Percentiles rank a stretch among this genome's conserved stretches.
Evolutionary conservation across 805 yeast species (phyloP).

Genomic region (Yamadazyma sp.): DNA sequence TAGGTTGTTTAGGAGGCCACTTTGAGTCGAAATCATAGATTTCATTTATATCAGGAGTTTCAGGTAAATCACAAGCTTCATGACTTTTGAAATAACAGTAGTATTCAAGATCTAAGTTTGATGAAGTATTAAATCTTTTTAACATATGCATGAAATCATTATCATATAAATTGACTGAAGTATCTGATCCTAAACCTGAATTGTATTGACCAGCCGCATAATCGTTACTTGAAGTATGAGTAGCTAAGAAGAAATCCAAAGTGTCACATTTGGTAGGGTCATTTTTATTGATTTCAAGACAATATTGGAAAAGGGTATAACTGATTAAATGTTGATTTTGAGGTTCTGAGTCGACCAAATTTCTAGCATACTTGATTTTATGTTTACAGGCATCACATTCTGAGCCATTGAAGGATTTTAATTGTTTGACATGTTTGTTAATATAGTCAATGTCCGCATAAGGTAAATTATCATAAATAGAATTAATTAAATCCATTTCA

Average conservation of each 20-base stretch:
- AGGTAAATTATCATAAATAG: constrained; percentile 21
- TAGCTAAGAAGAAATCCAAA: constrained; percentile 35
- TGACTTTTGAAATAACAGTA: constrained; percentile 51
- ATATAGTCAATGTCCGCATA: constrained; percentile 26
- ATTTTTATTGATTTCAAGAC: constrained; percentile 25
- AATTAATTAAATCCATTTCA: constrained; percentile 21
- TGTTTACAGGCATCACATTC: constrained; percentile 34
- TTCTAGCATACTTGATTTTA: constrained; percentile 27
- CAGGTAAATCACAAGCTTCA: constrained; percentile 49
- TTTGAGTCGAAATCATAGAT: constrained; percentile 21
- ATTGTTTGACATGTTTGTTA: constrained; percentile 21
- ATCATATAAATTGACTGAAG: constrained; percentile 32
- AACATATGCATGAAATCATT: constrained; percentile 38
- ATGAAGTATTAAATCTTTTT: constrained; percentile 30
- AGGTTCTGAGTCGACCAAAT: constrained; percentile 24
- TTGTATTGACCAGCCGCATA: constrained; percentile 14
- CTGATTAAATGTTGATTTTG: constrained; percentile 31
- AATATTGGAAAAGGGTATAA: constrained; percentile 32
- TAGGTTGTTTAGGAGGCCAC: constrained; percentile 34
- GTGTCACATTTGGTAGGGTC: constrained; percentile 30
- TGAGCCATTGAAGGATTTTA: constrained; percentile 28
- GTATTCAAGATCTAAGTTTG: constrained; percentile 39
- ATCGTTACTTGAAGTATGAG: constrained; percentile 20
- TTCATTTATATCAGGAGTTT: constrained; percentile 45
- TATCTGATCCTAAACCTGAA: constrained; percentile 21